A percentile compares a stretch with the other conserved stretches of the same genome.
phyloP scores from a whole-genome alignment of 345 rosid species.

The Moricandia moricandioides region DNA sequence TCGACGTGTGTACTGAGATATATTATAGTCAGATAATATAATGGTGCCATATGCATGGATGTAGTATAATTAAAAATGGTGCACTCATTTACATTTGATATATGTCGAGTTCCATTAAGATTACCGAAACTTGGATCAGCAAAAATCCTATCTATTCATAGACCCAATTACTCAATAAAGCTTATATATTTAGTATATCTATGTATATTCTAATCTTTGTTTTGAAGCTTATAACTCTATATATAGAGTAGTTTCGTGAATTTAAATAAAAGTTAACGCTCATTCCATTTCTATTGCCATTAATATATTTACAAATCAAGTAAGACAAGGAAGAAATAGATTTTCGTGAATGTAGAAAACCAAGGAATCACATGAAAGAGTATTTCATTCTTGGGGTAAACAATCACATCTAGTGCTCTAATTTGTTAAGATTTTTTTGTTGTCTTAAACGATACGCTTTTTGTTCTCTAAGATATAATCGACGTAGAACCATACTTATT shows the following conservation, averaged over 20 bases:
- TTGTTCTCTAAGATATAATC: background rate
- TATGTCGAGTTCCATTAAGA: background rate
- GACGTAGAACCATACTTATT: conserved; percentile 6
- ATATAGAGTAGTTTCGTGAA: background rate
- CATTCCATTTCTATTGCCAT: background rate
- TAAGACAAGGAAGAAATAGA: conserved; percentile 28
- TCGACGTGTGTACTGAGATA: no score
- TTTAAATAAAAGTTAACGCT: background rate
- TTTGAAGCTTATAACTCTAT: background rate
- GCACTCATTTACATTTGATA: background rate
- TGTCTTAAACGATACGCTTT: conserved; percentile 1
- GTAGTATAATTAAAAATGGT: background rate
- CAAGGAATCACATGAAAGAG: conserved; percentile 38
- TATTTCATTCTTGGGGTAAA: conserved; percentile 13
- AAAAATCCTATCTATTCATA: conserved; percentile 14
- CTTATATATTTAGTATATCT: background rate
- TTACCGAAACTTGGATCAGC: conserved; percentile 26
- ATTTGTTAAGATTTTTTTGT: conserved; percentile 20
- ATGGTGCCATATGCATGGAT: background rate
- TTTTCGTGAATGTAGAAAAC: conserved; percentile 34
- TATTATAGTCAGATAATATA: no score
- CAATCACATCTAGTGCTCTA: conserved; percentile 12
- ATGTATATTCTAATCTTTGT: background rate
- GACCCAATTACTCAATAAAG: background rate
- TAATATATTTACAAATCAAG: conserved; percentile 9